phyloP scores from a whole-genome alignment of 2,329 filamentous ascomycete species.

The Aaosphaeria pasadenensis region DNA sequence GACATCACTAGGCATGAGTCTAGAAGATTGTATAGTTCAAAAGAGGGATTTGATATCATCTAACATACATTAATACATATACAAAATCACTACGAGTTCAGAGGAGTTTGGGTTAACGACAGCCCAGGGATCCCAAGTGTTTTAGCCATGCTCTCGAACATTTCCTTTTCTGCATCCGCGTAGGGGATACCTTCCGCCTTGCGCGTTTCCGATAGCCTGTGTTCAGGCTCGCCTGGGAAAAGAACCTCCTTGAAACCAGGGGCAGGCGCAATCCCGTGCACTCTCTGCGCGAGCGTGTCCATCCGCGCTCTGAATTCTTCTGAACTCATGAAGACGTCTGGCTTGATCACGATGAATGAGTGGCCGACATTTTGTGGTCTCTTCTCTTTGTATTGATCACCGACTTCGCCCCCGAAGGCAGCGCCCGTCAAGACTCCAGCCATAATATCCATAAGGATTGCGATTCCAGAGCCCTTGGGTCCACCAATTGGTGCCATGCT shows the following conservation, averaged over 20 bases:
- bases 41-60: no score
- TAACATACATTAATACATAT: no score
- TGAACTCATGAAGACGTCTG: neutral
- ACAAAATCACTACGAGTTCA: neutral
- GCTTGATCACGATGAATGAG: neutral
- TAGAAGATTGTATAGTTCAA: no score
- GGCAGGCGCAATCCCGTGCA: neutral
- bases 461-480: conserved; percentile 10
- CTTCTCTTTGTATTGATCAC: neutral
- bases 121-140: neutral
- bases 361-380: neutral
- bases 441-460: conserved; percentile 3
- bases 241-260: neutral
- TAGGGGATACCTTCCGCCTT: neutral
- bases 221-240: neutral
- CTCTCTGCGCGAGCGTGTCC: neutral
- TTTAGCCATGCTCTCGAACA: neutral
- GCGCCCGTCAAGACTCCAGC: neutral
- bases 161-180: neutral
- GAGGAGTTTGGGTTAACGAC: neutral
- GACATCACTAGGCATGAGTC: no score
- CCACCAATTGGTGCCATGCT: conserved; percentile 14
- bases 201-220: neutral
- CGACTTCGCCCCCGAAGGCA: neutral
- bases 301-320: neutral